Base-by-base conservation (phyloP, 1,139 yeast genomes). In the Geotrichum bryndzae region DNA sequence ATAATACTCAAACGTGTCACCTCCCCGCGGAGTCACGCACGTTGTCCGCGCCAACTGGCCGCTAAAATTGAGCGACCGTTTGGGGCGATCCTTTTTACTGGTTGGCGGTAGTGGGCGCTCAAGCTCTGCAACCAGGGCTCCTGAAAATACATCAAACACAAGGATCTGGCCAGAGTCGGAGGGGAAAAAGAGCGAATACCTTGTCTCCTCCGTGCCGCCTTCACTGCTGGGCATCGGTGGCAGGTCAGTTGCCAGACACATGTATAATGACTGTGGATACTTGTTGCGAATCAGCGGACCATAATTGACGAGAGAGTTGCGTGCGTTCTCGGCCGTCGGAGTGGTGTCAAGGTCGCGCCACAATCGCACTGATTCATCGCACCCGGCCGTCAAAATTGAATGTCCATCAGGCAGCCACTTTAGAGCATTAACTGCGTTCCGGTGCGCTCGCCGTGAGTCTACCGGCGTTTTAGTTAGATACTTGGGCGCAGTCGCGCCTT, bases 121-220 rank as follows among this genome's bases (percentile, higher is more conserved):
- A 22, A 84, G 70, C 59, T 91, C 72, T 4, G 81, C 76, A 13
- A 84, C 80, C 61, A 86, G 73, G 66, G 84, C 85, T 0, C 96
- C 96, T 64, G 85, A 87, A 3, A 79, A 73, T 0, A 85, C 78
- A 31, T 89, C 78, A 67, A 80, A 87, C 56, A 90, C 80, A 57
- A 86, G 80, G 0, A 91, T 75, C 68, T 90, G 96, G 3, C 96
- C 95, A 64, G 81, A 85, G 69, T 91, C 97, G 0, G 94, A 82
- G 3, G 95, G 90, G 67, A 84, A 84, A 71, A 90, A 76, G 53
- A 89, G 72, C 68, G 84, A 81, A 64, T 84, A 87, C 18, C 18
- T 41, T 13, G 81, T 69, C 63, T 81, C 83, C 25, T 52, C 33
- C 2, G 22, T 23, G 33, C 29, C 53, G 6, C 48, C 57, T 10